Evolutionary conservation across 208 protist species (phyloP).

Genomic region (Trypanosoma melophagium): DNA sequence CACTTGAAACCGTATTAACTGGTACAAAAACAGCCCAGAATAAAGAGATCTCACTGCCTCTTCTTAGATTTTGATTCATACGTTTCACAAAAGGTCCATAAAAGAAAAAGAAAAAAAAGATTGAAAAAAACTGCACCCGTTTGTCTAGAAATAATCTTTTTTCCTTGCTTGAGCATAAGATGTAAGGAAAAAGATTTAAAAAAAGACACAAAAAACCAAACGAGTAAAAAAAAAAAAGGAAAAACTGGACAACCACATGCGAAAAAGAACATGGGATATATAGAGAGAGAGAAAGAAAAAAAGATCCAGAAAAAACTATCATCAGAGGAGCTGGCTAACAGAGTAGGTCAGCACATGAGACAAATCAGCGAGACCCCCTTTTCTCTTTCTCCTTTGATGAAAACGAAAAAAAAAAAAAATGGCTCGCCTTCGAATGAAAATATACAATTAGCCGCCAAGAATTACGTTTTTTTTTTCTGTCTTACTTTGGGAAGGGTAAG

Average conservation of each 20-base stretch:
- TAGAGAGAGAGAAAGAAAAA: not conserved
- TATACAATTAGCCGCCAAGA: too few species aligned
- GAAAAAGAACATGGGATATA: slow-evolving; percentile 7
- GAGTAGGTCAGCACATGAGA: not conserved
- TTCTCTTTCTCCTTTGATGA: too few species aligned
- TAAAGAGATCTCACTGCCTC: too few species aligned
- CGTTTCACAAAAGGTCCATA: slow-evolving; percentile 1
- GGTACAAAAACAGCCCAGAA: too few species aligned
- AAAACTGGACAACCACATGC: slow-evolving; percentile 5
- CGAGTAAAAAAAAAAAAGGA: slow-evolving; percentile 2
- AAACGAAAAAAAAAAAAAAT: slow-evolving; percentile 22
- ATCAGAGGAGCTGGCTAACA: not conserved
- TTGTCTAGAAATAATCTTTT: not conserved
- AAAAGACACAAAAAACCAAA: slow-evolving; percentile 17
- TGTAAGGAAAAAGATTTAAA: slow-evolving; percentile 4
- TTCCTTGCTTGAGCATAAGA: not conserved
- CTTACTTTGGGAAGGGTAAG: too few species aligned
- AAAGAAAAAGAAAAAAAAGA: slow-evolving; percentile 10
- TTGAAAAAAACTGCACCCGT: not conserved
- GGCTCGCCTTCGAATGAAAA: too few species aligned
- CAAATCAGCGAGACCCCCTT: not conserved
- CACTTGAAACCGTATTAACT: slow-evolving; percentile 91
- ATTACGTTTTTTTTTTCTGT: too few species aligned
- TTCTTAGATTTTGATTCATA: too few species aligned
- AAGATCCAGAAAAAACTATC: not conserved